Evolutionary conservation across 768 basidiomycete species (phyloP), one percentile per base, ranked within the genome.

Genomic region (Mycena galericulata): DNA sequence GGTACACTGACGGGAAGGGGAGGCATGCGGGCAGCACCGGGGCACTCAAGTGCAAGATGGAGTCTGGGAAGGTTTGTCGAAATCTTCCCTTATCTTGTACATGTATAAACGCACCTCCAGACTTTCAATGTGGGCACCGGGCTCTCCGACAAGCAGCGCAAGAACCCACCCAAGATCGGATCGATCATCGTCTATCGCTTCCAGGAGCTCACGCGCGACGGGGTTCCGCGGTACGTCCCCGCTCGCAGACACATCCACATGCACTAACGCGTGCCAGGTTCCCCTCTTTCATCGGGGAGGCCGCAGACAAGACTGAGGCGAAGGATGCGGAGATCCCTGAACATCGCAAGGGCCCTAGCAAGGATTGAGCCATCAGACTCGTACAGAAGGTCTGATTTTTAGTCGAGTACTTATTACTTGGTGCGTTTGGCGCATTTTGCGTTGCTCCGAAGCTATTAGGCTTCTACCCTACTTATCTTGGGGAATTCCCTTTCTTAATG

Each of bases 81-180:
- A 10, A 41, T 9, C 6, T 1, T 34, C 54, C 45, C 18, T 8
- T 18, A 32, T 56, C 50, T 18, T 22, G 46, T 41, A 22, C 30
- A 24, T 22, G 40, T 14, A 36, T 54, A 15, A 61, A 50, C 7
- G 18, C 27, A 29, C 29, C 3, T 40, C 26, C 32, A 89, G 88
- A 83, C 77, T 3, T 90, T 90, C 79, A 87, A 83, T 60, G 86
- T 88, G 4, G 88, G 88, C 12, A 85, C 84, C 3, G 88, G 88
- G 1, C 76, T 90, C 43, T 83, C 79, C 18, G 87, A 89, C 73
- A 85, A 85, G 65, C 85, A 85, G 62, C 84, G 88, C 64, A 79
- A 79, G 63, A 81, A 82, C 40, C 88, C 88, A n/a, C 88, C 88
- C 4, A 84, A 85, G 69, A 74, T 88, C 34, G 88, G 88, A 7